A percentile compares a stretch with the other conserved stretches of the same genome.
Conservation (phyloP, 192 early-diverging fungal genomes). For the Phycomyces blakesleeanus region DNA sequence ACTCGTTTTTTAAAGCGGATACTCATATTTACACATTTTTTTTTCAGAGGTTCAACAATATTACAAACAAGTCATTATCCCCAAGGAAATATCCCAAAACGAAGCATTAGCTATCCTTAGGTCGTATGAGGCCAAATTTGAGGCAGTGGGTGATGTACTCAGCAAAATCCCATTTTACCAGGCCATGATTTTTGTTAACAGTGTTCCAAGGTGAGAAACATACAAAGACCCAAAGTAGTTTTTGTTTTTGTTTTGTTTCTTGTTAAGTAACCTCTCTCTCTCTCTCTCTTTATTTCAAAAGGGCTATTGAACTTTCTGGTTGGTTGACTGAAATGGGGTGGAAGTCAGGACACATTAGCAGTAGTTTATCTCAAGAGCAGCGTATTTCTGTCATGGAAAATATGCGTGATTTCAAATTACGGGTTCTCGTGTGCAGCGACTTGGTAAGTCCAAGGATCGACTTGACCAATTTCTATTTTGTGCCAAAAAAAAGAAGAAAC, state of each 20-base stretch:
- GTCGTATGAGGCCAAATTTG: conserved; percentile 47
- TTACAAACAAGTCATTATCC: conserved; percentile 28
- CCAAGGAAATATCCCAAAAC: conserved; percentile 12
- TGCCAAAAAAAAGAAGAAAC: too few species aligned
- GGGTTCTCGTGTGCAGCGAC: conserved; percentile 59
- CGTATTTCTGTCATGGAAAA: conserved; percentile 49
- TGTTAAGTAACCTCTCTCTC: neutral
- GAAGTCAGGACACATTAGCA: conserved; percentile 46
- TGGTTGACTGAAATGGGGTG: conserved; percentile 49
- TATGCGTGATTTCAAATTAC: conserved; percentile 48
- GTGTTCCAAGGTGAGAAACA: conserved; percentile 27
- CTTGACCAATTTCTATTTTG: neutral
- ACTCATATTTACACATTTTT: neutral
- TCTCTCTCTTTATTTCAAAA: too few species aligned
- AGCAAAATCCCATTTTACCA: conserved; percentile 54
- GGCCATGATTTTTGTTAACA: conserved; percentile 59
- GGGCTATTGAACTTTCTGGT: conserved; percentile 45
- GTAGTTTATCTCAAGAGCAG: conserved; percentile 42
- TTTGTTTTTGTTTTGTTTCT: neutral
- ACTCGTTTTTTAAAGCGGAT: neutral
- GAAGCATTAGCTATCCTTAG: conserved; percentile 25
- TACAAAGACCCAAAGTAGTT: too few species aligned
- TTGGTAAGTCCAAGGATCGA: conserved; percentile 36
- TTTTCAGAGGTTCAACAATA: conserved; percentile 58
- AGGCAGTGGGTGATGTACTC: conserved; percentile 40